Evolutionary conservation across 176 grass and related monocot species (phyloP).

Genomic region (Raddia distichophylla): DNA sequence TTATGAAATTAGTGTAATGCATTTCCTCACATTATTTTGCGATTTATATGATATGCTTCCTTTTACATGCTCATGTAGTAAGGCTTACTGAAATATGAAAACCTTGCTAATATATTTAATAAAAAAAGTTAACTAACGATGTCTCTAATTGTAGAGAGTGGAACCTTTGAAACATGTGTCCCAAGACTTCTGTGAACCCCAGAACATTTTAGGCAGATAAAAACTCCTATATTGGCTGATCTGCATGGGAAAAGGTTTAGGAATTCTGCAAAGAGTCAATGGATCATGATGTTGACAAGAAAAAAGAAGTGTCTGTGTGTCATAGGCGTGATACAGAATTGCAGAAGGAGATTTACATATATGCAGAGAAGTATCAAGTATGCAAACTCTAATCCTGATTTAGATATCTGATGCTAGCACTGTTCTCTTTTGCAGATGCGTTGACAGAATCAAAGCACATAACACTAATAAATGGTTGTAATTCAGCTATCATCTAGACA

Average conservation of each 20-base stretch:
- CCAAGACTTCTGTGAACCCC: conserved; percentile 75
- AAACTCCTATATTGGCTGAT: conserved; percentile 72
- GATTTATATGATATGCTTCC: background rate
- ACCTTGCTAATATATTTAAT: background rate
- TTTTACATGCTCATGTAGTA: background rate
- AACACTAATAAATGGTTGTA: background rate
- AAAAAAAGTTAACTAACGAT: conserved; percentile 14
- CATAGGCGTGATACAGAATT: conserved; percentile 1
- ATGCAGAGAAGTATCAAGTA: background rate
- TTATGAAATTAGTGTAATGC: background rate
- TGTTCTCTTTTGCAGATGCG: background rate
- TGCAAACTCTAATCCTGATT: background rate
- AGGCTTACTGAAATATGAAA: background rate
- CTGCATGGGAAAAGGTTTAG: conserved; percentile 30
- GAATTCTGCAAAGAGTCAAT: background rate
- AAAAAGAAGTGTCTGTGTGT: background rate
- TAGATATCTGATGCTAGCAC: background rate
- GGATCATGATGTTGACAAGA: background rate
- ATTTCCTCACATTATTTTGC: background rate
- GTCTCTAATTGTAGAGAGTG: background rate
- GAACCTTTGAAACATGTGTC: conserved; percentile 78
- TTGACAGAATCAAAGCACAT: background rate
- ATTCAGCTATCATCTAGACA: background rate
- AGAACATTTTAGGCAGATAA: conserved; percentile 74
- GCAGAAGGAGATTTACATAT: background rate